Percentiles rank a stretch among this genome's conserved stretches.
phyloP scores from a whole-genome alignment of 257 asterid species.

The Lycium ferocissimum region DNA sequence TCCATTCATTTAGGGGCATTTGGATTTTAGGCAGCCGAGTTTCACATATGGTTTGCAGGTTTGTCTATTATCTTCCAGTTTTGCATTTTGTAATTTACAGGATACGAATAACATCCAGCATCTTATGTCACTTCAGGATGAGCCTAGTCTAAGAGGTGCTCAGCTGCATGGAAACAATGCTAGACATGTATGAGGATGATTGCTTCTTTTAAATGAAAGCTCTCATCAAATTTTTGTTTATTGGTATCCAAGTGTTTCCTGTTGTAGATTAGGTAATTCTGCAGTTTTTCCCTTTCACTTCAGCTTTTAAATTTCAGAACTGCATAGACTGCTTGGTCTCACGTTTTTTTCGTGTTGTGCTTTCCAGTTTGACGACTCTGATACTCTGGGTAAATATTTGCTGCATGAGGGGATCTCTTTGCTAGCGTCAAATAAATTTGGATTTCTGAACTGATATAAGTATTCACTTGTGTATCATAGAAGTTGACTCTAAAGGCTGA shows the following conservation, averaged over 20 bases:
- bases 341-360: neutral
- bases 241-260: constrained; percentile 14
- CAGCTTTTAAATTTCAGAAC: constrained; percentile 7
- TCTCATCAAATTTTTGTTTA: neutral
- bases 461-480: constrained; percentile 5
- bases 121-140: constrained; percentile 60
- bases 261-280: constrained; percentile 23
- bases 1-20: constrained; percentile 65
- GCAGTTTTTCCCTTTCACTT: neutral
- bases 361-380: constrained; percentile 2
- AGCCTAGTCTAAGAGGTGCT: constrained; percentile 63
- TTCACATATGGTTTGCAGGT: constrained; percentile 84
- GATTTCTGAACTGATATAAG: neutral
- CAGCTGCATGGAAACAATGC: constrained; percentile 62
- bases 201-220: neutral
- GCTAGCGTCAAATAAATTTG: neutral
- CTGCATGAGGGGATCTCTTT: neutral
- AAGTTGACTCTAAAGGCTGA: constrained; percentile 6
- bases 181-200: constrained; percentile 58
- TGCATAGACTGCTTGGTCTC: neutral
- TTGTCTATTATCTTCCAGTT: constrained; percentile 32
- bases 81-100: constrained; percentile 16
- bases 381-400: neutral
- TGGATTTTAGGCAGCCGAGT: constrained; percentile 81
- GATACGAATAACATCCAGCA: neutral